A percentile compares a stretch with the other conserved stretches of the same genome.
Evolutionary conservation across 176 grass and related monocot genomes (phyloP).

Genomic region (Urochloa ruziziensis): DNA sequence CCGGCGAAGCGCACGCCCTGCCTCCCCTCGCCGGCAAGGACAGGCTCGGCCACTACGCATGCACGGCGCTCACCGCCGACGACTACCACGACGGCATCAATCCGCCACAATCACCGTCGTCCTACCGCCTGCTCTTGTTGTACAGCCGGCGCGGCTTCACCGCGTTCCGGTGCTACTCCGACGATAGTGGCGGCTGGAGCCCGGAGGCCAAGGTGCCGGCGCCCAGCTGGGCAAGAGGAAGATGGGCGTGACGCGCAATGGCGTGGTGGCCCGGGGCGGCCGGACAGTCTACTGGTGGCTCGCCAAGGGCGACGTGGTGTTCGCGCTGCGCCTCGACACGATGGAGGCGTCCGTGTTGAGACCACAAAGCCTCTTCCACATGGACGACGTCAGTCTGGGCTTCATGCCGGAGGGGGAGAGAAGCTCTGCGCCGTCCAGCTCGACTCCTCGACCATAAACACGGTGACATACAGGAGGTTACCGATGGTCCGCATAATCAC

Average conservation of each 20-base stretch:
- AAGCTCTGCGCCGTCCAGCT: neutral
- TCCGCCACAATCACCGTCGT: neutral
- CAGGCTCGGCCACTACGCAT: neutral
- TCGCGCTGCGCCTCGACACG: neutral
- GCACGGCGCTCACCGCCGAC: neutral
- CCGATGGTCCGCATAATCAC: neutral
- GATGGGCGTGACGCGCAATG: neutral
- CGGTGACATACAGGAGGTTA: neutral
- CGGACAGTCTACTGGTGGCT: neutral
- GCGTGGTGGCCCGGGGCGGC: neutral
- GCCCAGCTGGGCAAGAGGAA: neutral
- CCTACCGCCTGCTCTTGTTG: neutral
- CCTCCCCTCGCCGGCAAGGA: neutral
- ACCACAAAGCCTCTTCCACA: neutral
- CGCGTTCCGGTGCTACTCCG: neutral
- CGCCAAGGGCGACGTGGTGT: neutral
- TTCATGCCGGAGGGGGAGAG: neutral
- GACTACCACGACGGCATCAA: neutral
- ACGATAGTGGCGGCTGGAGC: neutral
- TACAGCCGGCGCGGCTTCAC: conserved; percentile 1
- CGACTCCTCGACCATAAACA: no score
- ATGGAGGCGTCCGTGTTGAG: neutral
- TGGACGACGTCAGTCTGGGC: neutral
- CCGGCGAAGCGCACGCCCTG: neutral
- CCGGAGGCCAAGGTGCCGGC: neutral